Base-by-base conservation (phyloP, 305 asterid genomes). In the Solanum hybrid region DNA sequence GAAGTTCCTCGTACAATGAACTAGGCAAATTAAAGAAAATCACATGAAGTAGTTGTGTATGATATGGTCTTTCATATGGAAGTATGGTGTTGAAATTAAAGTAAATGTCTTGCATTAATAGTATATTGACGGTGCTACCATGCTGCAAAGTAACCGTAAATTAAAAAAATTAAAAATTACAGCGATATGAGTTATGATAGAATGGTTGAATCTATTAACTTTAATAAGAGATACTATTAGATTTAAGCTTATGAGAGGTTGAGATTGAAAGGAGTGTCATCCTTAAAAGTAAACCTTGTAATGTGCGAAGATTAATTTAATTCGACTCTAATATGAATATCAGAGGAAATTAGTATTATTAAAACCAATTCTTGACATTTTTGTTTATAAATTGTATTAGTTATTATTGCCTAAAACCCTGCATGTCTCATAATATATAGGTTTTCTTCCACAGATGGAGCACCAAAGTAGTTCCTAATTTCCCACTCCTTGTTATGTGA, bases 131-230 rank as follows among this genome's bases (percentile, higher is more conserved):
- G 86, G 65, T 80, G 86, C 32, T 22, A 12, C 32, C 57, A 1
- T 77, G 3, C 2, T 79, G 85, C 38, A 34, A 79, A 6, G 85
- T 34, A 6, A 79, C 10, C 6, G 20, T 22, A 22, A 2, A 5
- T 26, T 26, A 11, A 11, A 10, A 26, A 0, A 10, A 0, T 0
- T 0, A 41, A 41, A 39, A 41, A 41, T 11, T 70, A 11, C 4
- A 5, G 15, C 15, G 0, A 76, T 2, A 32, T 33, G 41, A 3
- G 1, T 77, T 4, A 37, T 33, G 15, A 9, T 33, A 12, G 0
- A 0, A 9, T 78, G 9, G 1, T 20, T 78, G 22, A 7, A 32
- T 20, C 0, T 9, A 0, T 77, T 17, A 0, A 31, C 4, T 7
- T 15, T 31, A 31, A 76, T 15, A 7, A 13, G 1, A 14, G 2